Evolutionary conservation across 139 green algal species (phyloP).

Genomic region (Astrephomene gubernaculifera): DNA sequence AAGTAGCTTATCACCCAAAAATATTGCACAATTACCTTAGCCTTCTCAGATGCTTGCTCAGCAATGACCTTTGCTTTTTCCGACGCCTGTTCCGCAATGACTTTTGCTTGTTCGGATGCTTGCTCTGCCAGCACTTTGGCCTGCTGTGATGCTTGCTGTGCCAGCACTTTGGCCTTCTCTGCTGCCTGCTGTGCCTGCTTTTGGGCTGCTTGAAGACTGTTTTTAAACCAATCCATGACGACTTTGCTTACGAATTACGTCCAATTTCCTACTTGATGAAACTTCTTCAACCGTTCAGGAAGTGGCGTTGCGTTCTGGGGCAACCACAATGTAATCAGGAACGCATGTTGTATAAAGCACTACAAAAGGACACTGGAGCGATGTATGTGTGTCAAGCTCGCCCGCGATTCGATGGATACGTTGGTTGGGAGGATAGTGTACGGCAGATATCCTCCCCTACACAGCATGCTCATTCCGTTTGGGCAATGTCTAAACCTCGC

Average conservation of each 20-base stretch:
- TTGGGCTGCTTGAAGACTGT: slow-evolving; percentile 32
- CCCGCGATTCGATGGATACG: no score
- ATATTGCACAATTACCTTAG: background rate
- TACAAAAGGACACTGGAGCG: no score
- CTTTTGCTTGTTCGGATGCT: slow-evolving; percentile 42
- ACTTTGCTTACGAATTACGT: background rate
- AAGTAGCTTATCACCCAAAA: background rate
- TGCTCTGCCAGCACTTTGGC: slow-evolving; percentile 22
- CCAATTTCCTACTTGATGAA: background rate
- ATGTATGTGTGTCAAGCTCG: no score
- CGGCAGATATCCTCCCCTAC: no score
- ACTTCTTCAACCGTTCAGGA: no score
- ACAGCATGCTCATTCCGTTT: no score
- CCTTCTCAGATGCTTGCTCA: slow-evolving; percentile 9
- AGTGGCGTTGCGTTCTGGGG: no score
- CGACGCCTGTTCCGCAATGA: background rate
- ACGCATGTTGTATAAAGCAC: no score
- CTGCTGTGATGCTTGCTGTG: slow-evolving; percentile 35
- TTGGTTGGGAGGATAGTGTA: no score
- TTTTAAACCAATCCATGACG: slow-evolving; percentile 38
- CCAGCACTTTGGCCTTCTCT: slow-evolving; percentile 13
- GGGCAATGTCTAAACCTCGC: no score
- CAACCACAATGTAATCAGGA: no score
- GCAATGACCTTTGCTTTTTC: slow-evolving; percentile 19
- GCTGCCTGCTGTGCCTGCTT: slow-evolving; percentile 37